Percentiles rank a stretch among this genome's conserved stretches.
Evolutionary conservation across 495 filamentous ascomycete species (phyloP).

Genomic region (Neurospora tetraspora): DNA sequence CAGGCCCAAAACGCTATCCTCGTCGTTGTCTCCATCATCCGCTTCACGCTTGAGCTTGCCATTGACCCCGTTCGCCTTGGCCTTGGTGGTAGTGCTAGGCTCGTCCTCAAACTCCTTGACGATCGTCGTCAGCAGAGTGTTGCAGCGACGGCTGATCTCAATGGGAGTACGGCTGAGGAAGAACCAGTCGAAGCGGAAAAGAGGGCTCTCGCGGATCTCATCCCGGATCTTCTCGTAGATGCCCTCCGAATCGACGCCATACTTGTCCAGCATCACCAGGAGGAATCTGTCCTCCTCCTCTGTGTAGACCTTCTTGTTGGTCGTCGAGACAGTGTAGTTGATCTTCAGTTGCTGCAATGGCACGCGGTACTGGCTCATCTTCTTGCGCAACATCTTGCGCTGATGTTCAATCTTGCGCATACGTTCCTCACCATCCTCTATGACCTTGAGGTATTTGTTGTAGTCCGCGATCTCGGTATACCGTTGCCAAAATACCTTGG

Average conservation of each 20-base stretch:
- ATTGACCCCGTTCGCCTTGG: slow-evolving; percentile 51
- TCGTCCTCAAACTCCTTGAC: slow-evolving; percentile 80
- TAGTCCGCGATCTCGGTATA: slow-evolving; percentile 84
- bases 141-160: slow-evolving; percentile 85
- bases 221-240: slow-evolving; percentile 81
- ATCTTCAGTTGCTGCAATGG: slow-evolving; percentile 96
- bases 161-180: slow-evolving; percentile 89
- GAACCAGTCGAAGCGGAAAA: slow-evolving; percentile 99
- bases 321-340: slow-evolving; percentile 96
- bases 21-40: slow-evolving; percentile 74
- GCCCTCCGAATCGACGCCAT: slow-evolving; percentile 76
- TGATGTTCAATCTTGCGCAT: slow-evolving; percentile 82
- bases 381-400: slow-evolving; percentile 86
- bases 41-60: slow-evolving; percentile 67
- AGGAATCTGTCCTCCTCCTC: slow-evolving; percentile 98
- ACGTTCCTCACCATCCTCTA: slow-evolving; percentile 87
- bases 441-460: slow-evolving; percentile 72
- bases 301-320: slow-evolving; percentile 99
- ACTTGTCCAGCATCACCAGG: slow-evolving; percentile 82
- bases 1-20: slow-evolving; percentile 59
- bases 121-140: slow-evolving; percentile 87
- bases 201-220: slow-evolving; percentile 84
- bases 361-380: slow-evolving; percentile 91
- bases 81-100: slow-evolving; percentile 17
- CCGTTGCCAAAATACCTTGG: slow-evolving; percentile 88